A percentile compares a stretch with the other conserved stretches of the same genome.
Evolutionary conservation across 345 rosid genomes (phyloP).

Genomic region (Eucalyptus caleyi): DNA sequence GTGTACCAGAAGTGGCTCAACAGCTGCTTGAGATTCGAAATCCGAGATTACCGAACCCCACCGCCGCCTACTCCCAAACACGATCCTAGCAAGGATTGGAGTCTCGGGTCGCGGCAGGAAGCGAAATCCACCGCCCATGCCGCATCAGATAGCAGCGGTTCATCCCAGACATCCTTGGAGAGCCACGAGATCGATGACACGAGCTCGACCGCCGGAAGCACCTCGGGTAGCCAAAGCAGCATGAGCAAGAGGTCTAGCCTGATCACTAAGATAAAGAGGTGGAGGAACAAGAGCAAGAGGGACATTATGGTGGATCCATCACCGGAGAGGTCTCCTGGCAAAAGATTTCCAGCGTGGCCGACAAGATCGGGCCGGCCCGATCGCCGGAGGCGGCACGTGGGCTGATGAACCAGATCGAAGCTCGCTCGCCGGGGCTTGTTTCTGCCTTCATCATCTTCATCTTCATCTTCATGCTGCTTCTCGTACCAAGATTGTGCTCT

Average conservation of each 20-base stretch:
- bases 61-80: not conserved
- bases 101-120: not conserved
- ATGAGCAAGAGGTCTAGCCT: not conserved
- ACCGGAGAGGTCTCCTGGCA: not conserved
- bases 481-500: not conserved
- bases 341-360: not conserved
- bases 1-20: constrained; percentile 30
- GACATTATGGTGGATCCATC: not conserved
- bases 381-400: not conserved
- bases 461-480: not conserved
- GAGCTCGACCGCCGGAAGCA: not conserved
- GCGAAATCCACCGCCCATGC: not conserved
- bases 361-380: not conserved
- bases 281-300: constrained; percentile 6
- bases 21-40: constrained; percentile 20
- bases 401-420: not conserved
- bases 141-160: not conserved
- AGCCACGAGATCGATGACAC: not conserved
- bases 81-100: not conserved
- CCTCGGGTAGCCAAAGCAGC: constrained; percentile 8
- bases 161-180: not conserved
- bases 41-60: not conserved
- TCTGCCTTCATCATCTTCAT: not conserved
- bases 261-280: not conserved
- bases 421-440: not conserved